Conservation (phyloP, 129 eudicot species). For the Solidago caesia region DNA sequence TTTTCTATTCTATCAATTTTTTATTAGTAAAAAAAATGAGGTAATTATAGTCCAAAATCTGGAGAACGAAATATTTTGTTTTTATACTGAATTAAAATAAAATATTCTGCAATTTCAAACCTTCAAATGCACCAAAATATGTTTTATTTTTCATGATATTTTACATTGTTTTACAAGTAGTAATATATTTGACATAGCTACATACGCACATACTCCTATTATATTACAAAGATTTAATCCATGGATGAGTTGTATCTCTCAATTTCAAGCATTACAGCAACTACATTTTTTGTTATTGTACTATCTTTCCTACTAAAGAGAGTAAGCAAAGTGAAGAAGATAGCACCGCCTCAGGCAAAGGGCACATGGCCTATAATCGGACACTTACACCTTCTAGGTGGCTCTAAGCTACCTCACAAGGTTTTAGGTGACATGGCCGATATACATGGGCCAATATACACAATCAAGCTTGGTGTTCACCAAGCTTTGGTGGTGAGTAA, state of each 20-base stretch:
- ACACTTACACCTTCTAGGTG: conserved; percentile 32
- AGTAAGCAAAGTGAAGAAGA: not conserved
- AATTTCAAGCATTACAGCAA: not conserved
- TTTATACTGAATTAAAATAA: too few species aligned
- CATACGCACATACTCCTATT: too few species aligned
- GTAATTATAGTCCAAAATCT: too few species aligned
- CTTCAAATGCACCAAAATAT: too few species aligned
- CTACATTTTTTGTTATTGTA: not conserved
- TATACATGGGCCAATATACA: conserved; percentile 34
- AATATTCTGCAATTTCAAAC: too few species aligned
- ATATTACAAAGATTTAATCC: too few species aligned
- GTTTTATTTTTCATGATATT: too few species aligned
- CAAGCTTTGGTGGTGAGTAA: conserved; percentile 34
- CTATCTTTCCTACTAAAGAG: conserved; percentile 3
- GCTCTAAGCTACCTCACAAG: conserved; percentile 15
- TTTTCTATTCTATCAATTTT: too few species aligned
- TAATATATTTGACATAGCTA: too few species aligned
- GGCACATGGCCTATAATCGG: conserved; percentile 46
- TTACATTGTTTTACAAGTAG: too few species aligned
- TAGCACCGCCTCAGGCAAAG: conserved; percentile 24
- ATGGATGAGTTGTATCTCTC: conserved; percentile 4
- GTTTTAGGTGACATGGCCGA: conserved; percentile 37
- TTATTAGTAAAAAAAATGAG: too few species aligned
- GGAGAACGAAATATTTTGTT: too few species aligned
- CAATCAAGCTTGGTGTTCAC: conserved; percentile 34